Percentiles rank a stretch among this genome's conserved stretches.
Conservation (phyloP, 1,139 yeast genomes). For the Kurtzmaniella quercitrusa region DNA sequence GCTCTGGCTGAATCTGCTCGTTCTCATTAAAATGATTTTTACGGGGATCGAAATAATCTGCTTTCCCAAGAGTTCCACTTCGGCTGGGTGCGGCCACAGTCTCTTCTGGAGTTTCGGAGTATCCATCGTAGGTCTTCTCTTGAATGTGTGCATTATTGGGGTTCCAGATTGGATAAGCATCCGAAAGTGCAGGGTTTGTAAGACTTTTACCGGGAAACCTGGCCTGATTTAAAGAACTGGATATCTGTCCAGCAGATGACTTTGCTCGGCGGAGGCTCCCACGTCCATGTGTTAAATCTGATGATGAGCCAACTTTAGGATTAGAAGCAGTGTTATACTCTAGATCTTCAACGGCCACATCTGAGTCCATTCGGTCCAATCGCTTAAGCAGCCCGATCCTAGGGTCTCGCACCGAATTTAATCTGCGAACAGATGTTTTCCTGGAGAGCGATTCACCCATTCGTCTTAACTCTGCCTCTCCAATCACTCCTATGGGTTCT, state of each 20-base stretch:
- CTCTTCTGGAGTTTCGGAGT: slow-evolving; percentile 7
- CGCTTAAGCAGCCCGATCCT: neutral
- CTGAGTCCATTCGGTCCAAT: neutral
- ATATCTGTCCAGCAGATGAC: neutral
- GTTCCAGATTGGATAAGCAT: neutral
- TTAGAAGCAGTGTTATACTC: neutral
- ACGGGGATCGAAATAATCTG: neutral
- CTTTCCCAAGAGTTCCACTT: neutral
- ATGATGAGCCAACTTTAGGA: neutral
- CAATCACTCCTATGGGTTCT: neutral
- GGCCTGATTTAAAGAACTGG: neutral
- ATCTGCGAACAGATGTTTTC: slow-evolving; percentile 21
- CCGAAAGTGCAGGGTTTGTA: neutral
- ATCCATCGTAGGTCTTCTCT: slow-evolving; percentile 17
- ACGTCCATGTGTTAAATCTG: neutral
- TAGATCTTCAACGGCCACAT: neutral
- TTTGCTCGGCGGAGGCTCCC: neutral
- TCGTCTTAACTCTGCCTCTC: slow-evolving; percentile 26
- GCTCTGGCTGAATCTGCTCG: slow-evolving; percentile 4
- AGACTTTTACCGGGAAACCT: neutral
- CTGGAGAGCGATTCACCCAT: slow-evolving; percentile 31
- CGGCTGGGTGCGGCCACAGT: slow-evolving; percentile 5
- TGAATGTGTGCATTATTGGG: slow-evolving; percentile 10
- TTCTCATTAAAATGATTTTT: neutral
- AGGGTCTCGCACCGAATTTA: neutral